A percentile compares a stretch with the other conserved stretches of the same genome.
Conservation (phyloP, 148 eudicot genomes). For the Agrostemma githago region DNA sequence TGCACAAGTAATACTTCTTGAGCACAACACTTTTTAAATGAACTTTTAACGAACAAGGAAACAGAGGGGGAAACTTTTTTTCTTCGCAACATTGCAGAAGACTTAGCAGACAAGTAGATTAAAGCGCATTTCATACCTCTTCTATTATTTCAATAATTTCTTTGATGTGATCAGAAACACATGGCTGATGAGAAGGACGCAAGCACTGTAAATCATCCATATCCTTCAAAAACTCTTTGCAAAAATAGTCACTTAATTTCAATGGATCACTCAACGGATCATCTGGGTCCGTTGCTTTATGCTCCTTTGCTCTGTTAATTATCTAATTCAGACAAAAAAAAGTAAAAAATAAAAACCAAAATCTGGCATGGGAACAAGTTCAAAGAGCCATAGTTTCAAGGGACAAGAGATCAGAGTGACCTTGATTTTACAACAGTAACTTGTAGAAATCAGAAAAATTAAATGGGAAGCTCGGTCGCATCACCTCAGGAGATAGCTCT, state of each 20-base stretch:
- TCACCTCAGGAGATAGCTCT: no score
- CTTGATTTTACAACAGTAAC: not conserved
- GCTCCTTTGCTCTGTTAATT: constrained; percentile 77
- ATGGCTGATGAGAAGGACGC: constrained; percentile 69
- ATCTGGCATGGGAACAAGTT: constrained; percentile 1
- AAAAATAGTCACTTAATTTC: constrained; percentile 54
- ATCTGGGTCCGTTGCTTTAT: constrained; percentile 39
- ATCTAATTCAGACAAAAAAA: constrained; percentile 42
- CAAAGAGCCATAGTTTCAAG: not conserved
- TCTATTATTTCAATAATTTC: constrained; percentile 74
- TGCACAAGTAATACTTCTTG: constrained; percentile 10
- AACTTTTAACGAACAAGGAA: not conserved
- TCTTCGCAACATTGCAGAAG: not conserved
- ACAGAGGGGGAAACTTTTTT: not conserved
- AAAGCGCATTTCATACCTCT: constrained; percentile 38
- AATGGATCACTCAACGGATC: constrained; percentile 45
- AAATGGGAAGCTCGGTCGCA: not conserved
- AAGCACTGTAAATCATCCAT: constrained; percentile 91
- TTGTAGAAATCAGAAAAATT: not conserved
- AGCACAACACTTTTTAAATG: not conserved
- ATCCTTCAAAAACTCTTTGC: constrained; percentile 66
- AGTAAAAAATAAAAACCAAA: constrained; percentile 17
- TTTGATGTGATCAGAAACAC: constrained; percentile 83
- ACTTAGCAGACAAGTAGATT: not conserved
- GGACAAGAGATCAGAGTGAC: not conserved